These are phyloP conservation scores for Larix kaempferi DNA, from an alignment of 75 land plant species.

Conservation along the genomic window DNA sequence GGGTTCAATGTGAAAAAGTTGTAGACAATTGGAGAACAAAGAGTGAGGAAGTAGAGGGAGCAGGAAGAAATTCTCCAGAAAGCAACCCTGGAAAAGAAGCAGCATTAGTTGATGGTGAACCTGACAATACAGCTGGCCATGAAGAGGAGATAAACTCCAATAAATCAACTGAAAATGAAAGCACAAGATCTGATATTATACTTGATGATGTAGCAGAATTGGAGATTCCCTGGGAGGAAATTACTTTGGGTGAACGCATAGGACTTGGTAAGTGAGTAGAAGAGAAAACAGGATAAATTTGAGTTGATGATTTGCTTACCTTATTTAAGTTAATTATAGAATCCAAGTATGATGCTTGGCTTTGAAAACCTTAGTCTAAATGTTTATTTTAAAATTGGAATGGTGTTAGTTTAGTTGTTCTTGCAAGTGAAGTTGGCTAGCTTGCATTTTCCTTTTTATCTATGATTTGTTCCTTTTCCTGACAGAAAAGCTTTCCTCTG, in stretches of 20 bases:
- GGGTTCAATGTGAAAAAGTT: slow-evolving; percentile 13
- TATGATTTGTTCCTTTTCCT: background rate
- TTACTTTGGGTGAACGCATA: slow-evolving; percentile 81
- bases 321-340: background rate
- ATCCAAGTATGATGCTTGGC: background rate
- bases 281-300: background rate
- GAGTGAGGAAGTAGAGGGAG: slow-evolving; percentile 19
- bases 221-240: slow-evolving; percentile 88
- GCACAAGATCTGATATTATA: slow-evolving; percentile 46
- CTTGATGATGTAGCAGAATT: slow-evolving; percentile 81
- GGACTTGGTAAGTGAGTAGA: slow-evolving; percentile 61
- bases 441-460: background rate
- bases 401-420: background rate
- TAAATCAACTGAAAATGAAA: slow-evolving; percentile 43
- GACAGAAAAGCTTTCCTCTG: background rate
- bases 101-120: slow-evolving; percentile 14
- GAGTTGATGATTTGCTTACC: background rate
- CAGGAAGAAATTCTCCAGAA: slow-evolving; percentile 17
- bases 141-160: slow-evolving; percentile 62
- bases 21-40: background rate
- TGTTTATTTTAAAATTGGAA: background rate
- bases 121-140: slow-evolving; percentile 8
- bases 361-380: background rate
- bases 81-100: slow-evolving; percentile 10
- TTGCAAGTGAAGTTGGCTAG: background rate